Percentiles rank a stretch among this genome's conserved stretches.
These are phyloP conservation scores for Exutisphaerella laricina DNA, from an alignment of 2,329 filamentous ascomycete species.

Conservation along the genomic window DNA sequence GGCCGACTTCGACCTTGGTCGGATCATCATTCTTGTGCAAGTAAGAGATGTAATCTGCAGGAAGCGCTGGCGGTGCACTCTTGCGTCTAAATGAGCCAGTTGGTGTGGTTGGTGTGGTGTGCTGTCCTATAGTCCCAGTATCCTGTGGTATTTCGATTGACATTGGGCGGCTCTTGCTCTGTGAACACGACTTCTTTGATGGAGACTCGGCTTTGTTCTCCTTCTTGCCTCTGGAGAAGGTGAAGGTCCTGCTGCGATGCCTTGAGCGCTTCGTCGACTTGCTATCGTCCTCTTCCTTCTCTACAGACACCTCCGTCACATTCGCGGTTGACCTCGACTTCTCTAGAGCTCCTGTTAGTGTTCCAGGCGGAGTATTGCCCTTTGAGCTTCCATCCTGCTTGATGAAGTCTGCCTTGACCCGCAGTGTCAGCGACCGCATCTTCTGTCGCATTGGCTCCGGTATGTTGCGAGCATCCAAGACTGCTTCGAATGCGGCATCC, in stretches of 20 bases:
- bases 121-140: constrained; percentile 9
- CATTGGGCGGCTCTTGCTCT: constrained; percentile 51
- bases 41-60: constrained; percentile 81
- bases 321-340: constrained; percentile 32
- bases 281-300: constrained; percentile 24
- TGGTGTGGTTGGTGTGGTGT: constrained; percentile 21
- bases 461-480: constrained; percentile 79
- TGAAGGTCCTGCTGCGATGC: constrained; percentile 71
- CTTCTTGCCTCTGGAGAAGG: constrained; percentile 62
- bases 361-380: constrained; percentile 52
- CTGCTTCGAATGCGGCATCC: constrained; percentile 58
- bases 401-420: constrained; percentile 94
- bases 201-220: constrained; percentile 46
- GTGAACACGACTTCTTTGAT: constrained; percentile 61
- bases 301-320: constrained; percentile 21
- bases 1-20: constrained; percentile 82
- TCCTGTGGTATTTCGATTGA: constrained; percentile 59
- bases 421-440: constrained; percentile 82
- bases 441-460: constrained; percentile 90
- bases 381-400: constrained; percentile 69
- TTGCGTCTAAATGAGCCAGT: constrained; percentile 28
- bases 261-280: constrained; percentile 41
- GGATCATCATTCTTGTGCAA: constrained; percentile 75
- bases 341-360: constrained; percentile 42
- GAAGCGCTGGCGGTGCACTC: constrained; percentile 51